Percentiles rank a stretch among this genome's conserved stretches.
Conservation (phyloP, 1,284 basidiomycete genomes). For the Vanrija sp. region DNA sequence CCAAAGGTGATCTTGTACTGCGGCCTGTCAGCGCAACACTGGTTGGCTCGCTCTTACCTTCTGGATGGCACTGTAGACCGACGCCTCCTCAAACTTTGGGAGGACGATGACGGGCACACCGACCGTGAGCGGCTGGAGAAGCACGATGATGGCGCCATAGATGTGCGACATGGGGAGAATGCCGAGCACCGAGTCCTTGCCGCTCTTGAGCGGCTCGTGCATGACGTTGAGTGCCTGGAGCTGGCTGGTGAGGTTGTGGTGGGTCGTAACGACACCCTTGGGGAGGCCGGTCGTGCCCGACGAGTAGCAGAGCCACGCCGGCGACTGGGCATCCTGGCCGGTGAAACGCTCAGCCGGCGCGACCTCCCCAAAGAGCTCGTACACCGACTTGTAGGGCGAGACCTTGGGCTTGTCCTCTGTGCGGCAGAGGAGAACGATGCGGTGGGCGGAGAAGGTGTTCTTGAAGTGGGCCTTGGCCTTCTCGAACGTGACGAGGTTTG, state of each 20-base stretch:
- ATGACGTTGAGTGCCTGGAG: conserved; percentile 13
- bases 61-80: conserved; percentile 66
- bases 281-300: conserved; percentile 57
- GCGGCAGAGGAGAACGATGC: conserved; percentile 34
- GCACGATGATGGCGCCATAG: conserved; percentile 35
- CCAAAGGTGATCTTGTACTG: conserved; percentile 61
- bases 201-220: not conserved
- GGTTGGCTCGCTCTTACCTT: conserved; percentile 43
- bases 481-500: conserved; percentile 48
- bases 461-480: conserved; percentile 23
- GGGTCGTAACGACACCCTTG: conserved; percentile 56
- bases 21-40: conserved; percentile 32
- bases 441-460: conserved; percentile 8
- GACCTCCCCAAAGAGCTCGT: conserved; percentile 2
- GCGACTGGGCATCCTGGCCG: conserved; percentile 6
- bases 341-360: conserved; percentile 2
- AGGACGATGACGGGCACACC: conserved; percentile 65
- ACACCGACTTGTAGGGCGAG: conserved; percentile 8
- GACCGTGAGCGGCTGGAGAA: conserved; percentile 60
- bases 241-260: conserved; percentile 58
- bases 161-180: conserved; percentile 21
- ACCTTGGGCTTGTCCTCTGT: conserved; percentile 16
- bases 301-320: conserved; percentile 58
- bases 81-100: conserved; percentile 57
- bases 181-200: conserved; percentile 12